phyloP scores from a whole-genome alignment of 352 stramenopile species.

The Thraustotheca clavata region DNA sequence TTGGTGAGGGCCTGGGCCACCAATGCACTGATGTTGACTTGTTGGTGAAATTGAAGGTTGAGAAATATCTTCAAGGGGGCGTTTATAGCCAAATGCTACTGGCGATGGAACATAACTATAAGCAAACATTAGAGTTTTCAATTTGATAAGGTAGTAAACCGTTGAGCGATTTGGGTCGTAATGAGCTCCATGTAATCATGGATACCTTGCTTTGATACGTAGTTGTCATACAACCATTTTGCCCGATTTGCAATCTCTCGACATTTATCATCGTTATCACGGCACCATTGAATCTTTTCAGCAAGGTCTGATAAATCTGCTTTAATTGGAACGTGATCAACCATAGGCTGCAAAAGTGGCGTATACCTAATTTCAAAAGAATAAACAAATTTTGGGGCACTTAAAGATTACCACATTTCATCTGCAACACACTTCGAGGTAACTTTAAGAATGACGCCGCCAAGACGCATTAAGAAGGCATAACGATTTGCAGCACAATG shows the following conservation, averaged over 20 bases:
- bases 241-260: conserved; percentile 92
- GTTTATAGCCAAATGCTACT: conserved; percentile 3
- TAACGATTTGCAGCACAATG: conserved; percentile 98
- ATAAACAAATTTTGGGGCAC: background rate
- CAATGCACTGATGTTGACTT: background rate
- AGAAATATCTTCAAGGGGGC: background rate
- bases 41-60: background rate
- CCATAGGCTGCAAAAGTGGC: conserved; percentile 91
- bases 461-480: conserved; percentile 97
- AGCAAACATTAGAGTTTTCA: background rate
- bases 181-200: conserved; percentile 98
- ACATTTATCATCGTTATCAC: conserved; percentile 95
- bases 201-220: conserved; percentile 85
- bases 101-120: background rate
- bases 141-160: conserved; percentile 41
- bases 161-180: conserved; percentile 85
- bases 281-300: conserved; percentile 98
- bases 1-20: background rate
- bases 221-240: conserved; percentile 90
- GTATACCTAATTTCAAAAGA: conserved; percentile 70
- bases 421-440: conserved; percentile 91
- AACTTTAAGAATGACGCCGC: conserved; percentile 96
- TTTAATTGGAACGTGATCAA: conserved; percentile 97
- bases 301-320: conserved; percentile 95
- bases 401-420: conserved; percentile 86